Percentiles rank a stretch among this genome's conserved stretches.
These are phyloP conservation scores for Oxytropis ochrocephala DNA, from an alignment of 306 rosid species.

Conservation along the genomic window DNA sequence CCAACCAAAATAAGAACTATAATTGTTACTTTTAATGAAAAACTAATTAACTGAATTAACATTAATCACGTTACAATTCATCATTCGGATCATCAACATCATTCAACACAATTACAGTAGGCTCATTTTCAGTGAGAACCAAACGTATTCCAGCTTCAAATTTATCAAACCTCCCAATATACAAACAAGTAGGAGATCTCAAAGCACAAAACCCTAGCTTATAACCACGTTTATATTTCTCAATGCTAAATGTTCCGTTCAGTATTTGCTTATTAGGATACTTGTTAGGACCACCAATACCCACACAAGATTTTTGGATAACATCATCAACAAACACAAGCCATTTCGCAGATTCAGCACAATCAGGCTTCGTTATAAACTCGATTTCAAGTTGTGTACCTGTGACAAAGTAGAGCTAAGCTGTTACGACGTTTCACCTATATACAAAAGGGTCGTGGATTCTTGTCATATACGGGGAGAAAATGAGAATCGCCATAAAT, in stretches of 20 bases:
- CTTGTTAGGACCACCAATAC: constrained; percentile 48
- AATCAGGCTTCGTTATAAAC: neutral
- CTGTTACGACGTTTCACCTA: no score
- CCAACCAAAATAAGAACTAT: no score
- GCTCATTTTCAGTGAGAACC: constrained; percentile 1
- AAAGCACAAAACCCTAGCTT: neutral
- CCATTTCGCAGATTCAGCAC: neutral
- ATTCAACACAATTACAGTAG: neutral
- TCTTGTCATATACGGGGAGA: no score
- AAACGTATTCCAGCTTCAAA: neutral
- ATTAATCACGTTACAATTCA: no score
- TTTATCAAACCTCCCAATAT: constrained; percentile 6
- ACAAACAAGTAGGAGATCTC: neutral
- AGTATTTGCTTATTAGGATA: neutral
- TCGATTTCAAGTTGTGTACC: neutral
- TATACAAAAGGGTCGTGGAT: no score
- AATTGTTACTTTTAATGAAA: no score
- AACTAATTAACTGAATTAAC: no score
- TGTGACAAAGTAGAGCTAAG: no score
- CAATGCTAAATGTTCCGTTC: neutral
- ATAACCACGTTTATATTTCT: neutral
- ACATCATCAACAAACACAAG: neutral
- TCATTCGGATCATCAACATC: no score
- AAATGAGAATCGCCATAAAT: no score
- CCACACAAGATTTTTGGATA: neutral